Conservation (phyloP, 2,329 filamentous ascomycete genomes). For the Trichoderma hamatum region DNA sequence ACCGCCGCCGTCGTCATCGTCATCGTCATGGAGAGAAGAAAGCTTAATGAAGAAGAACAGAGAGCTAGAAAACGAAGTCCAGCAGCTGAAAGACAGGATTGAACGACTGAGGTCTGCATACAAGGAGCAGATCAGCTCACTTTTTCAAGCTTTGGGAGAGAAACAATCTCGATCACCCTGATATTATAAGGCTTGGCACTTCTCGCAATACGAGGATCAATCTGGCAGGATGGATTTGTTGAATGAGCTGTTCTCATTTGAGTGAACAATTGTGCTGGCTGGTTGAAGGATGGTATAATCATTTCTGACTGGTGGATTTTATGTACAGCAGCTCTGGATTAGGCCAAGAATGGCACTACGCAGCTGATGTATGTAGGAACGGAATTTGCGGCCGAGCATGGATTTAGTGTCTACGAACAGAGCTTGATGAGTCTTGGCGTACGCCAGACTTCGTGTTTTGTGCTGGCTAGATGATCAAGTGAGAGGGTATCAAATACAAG, state of each 20-base stretch:
- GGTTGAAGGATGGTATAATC: not conserved
- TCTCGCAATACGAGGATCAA: not conserved
- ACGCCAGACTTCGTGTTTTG: not conserved
- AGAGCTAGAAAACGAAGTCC: constrained; percentile 18
- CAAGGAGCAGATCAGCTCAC: constrained; percentile 5
- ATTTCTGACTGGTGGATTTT: constrained; percentile 18
- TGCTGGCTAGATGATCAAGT: not conserved
- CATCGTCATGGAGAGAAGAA: constrained; percentile 9
- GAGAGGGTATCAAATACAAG: not conserved
- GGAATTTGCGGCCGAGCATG: not conserved
- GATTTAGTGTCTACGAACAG: not conserved
- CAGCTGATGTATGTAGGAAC: not conserved
- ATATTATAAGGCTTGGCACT: not conserved
- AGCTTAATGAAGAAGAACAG: constrained; percentile 12
- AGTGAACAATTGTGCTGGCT: not conserved
- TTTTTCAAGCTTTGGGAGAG: constrained; percentile 6
- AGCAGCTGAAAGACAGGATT: not conserved
- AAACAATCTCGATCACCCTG: not conserved
- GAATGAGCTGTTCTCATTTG: not conserved
- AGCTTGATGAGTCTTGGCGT: not conserved
- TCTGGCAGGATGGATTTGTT: not conserved
- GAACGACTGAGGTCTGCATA: not conserved
- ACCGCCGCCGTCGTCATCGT: not conserved
- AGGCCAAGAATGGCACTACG: not conserved
- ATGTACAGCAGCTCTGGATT: not conserved